Conservation (phyloP, 1,139 yeast species). For the Taphrina confusa region DNA sequence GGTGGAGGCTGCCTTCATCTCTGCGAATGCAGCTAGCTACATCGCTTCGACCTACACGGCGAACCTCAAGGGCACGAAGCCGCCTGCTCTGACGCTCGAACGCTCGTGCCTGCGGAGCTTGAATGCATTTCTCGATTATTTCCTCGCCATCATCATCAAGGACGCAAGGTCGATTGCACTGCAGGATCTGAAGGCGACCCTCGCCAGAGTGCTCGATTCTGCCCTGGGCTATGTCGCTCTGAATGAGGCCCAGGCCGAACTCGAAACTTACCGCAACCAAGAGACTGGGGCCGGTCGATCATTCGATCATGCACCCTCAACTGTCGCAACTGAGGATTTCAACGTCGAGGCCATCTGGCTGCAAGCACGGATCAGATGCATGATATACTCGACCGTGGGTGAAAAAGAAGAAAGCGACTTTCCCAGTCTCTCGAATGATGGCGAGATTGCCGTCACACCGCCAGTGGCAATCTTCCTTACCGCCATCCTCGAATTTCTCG, state of each 20-base stretch:
- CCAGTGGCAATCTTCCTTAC: slow-evolving; percentile 38
- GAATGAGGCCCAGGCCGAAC: slow-evolving; percentile 39
- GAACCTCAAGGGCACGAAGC: slow-evolving; percentile 8
- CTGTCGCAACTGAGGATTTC: slow-evolving; percentile 6
- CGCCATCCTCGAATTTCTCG: slow-evolving; percentile 36
- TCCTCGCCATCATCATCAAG: slow-evolving; percentile 34
- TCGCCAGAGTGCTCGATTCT: slow-evolving; percentile 34
- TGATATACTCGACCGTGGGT: slow-evolving; percentile 40
- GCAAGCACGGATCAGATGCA: slow-evolving; percentile 38
- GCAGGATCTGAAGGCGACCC: slow-evolving; percentile 33
- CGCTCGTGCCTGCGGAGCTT: slow-evolving; percentile 22
- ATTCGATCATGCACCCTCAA: neutral
- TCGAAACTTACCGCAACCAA: slow-evolving; percentile 37
- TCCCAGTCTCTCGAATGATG: slow-evolving; percentile 7
- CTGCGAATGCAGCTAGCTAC: slow-evolving; percentile 26
- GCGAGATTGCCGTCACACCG: slow-evolving; percentile 33
- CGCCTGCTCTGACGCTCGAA: slow-evolving; percentile 22
- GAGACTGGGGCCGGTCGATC: slow-evolving; percentile 31
- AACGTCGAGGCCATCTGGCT: slow-evolving; percentile 37
- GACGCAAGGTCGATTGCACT: slow-evolving; percentile 36
- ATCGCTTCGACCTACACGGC: slow-evolving; percentile 33
- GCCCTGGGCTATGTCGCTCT: slow-evolving; percentile 38
- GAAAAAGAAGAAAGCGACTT: slow-evolving; percentile 38
- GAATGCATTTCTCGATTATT: slow-evolving; percentile 38
- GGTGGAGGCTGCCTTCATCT: slow-evolving; percentile 30